These are phyloP conservation scores for Wickerhamiella hasegawae DNA, from an alignment of 805 yeast genomes.

Conservation along the genomic window DNA sequence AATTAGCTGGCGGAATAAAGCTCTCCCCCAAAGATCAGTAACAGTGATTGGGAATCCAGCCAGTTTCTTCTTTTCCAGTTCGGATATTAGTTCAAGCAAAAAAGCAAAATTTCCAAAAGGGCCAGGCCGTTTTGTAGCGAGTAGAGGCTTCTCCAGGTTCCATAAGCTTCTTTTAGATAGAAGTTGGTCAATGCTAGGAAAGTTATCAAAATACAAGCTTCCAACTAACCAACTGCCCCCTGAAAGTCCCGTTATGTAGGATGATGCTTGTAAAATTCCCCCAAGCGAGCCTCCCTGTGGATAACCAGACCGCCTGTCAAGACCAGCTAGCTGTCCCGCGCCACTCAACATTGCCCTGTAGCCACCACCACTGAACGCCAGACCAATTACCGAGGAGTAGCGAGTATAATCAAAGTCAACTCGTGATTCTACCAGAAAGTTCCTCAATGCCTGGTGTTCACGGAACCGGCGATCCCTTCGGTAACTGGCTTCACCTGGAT, in stretches of 20 bases:
- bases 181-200: constrained; percentile 1
- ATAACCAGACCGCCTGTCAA: constrained; percentile 1
- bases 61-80: constrained; percentile 21
- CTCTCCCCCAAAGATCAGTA: constrained; percentile 64
- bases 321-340: constrained; percentile 3
- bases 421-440: constrained; percentile 1
- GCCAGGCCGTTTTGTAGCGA: neutral
- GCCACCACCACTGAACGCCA: constrained; percentile 6
- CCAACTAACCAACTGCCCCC: constrained; percentile 60
- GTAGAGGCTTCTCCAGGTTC: constrained; percentile 1
- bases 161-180: constrained; percentile 1
- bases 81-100: neutral
- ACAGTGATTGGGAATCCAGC: constrained; percentile 49
- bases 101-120: neutral
- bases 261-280: constrained; percentile 35
- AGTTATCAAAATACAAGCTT: constrained; percentile 26
- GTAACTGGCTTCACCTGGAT: constrained; percentile 2
- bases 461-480: neutral
- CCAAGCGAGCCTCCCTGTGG: constrained; percentile 17
- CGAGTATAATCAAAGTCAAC: constrained; percentile 3
- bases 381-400: constrained; percentile 2
- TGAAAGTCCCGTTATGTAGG: constrained; percentile 46
- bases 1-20: constrained; percentile 46
- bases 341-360: constrained; percentile 5
- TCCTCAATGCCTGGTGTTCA: neutral